Conservation (phyloP, 2,329 filamentous ascomycete species). For the Macroventuria anomochaeta region DNA sequence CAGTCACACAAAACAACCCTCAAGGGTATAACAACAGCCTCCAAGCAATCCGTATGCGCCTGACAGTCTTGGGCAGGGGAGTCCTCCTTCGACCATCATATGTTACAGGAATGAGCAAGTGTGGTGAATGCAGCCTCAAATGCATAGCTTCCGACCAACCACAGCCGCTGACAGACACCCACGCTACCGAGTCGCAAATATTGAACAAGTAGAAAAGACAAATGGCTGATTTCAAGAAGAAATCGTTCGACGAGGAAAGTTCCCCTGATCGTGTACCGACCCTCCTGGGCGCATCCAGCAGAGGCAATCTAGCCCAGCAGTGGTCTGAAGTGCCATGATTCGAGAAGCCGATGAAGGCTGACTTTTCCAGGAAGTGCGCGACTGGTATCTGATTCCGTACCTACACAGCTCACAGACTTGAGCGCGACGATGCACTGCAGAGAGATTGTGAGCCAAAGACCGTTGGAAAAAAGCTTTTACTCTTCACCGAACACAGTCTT, state of each 20-base stretch:
- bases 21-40: constrained; percentile 37
- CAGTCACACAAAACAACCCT: constrained; percentile 18
- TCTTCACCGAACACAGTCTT: constrained; percentile 71
- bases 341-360: constrained; percentile 1
- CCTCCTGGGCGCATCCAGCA: constrained; percentile 8
- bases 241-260: neutral
- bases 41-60: constrained; percentile 20
- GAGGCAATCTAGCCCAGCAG: constrained; percentile 5
- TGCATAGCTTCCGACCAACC: constrained; percentile 1
- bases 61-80: constrained; percentile 1
- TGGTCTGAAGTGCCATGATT: constrained; percentile 1
- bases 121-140: constrained; percentile 1
- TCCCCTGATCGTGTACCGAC: neutral
- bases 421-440: neutral
- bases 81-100: constrained; percentile 12
- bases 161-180: constrained; percentile 3
- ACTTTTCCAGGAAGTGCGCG: constrained; percentile 2
- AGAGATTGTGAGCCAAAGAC: constrained; percentile 3
- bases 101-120: constrained; percentile 21
- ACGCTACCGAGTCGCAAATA: constrained; percentile 6
- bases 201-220: constrained; percentile 5
- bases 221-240: neutral
- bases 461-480: constrained; percentile 15
- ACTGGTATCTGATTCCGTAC: constrained; percentile 2
- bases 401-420: constrained; percentile 10